Evolutionary conservation across 2,329 filamentous ascomycete genomes (phyloP).

Genomic region (Aureobasidium sp.): DNA sequence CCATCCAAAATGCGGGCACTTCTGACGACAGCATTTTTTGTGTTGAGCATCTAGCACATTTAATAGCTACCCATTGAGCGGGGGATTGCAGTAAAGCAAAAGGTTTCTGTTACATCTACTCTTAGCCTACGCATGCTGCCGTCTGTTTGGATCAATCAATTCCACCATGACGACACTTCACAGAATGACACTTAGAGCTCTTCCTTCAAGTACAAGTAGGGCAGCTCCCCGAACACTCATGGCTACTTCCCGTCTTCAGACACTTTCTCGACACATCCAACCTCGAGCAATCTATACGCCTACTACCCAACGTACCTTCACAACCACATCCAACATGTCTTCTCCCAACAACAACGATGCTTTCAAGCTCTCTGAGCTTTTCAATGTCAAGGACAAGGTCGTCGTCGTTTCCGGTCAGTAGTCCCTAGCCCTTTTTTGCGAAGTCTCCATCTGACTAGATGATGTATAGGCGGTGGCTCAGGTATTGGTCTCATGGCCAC

Average conservation of each 20-base stretch:
- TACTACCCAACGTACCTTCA: constrained; percentile 1
- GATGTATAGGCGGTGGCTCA: constrained; percentile 29
- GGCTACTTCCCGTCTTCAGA: constrained; percentile 1
- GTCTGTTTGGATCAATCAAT: neutral
- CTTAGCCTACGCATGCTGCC: neutral
- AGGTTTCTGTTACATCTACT: neutral
- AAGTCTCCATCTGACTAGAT: neutral
- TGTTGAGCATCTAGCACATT: neutral
- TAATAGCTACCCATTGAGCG: neutral
- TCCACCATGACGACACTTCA: constrained; percentile 7
- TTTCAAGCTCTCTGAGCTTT: constrained; percentile 29
- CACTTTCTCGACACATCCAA: constrained; percentile 2
- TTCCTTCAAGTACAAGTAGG: constrained; percentile 1
- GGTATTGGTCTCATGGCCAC: constrained; percentile 43
- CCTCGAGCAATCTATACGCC: neutral
- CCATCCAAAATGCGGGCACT: neutral
- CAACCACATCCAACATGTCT: constrained; percentile 14
- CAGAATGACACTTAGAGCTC: neutral
- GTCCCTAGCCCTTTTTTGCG: neutral
- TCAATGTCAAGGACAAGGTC: constrained; percentile 34
- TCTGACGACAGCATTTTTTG: constrained; percentile 9
- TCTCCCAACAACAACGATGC: constrained; percentile 28
- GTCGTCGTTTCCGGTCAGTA: constrained; percentile 35
- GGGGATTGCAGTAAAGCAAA: neutral
- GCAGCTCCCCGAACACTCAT: neutral